Evolutionary conservation across 1,284 basidiomycete genomes (phyloP).

Genomic region (Peniophora sp.): DNA sequence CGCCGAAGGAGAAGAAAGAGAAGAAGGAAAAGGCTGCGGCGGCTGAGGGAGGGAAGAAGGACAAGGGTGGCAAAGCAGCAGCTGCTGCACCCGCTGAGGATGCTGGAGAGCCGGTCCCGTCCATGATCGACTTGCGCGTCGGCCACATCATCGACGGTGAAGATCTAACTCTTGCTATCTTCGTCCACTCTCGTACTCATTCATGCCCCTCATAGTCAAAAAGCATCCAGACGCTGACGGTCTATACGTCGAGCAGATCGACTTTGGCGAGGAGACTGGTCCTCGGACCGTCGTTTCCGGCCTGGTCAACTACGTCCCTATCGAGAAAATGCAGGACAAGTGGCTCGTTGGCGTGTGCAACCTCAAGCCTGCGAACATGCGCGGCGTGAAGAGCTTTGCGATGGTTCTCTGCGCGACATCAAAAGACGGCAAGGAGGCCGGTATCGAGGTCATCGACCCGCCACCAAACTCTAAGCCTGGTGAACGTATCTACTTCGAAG

Average conservation of each 20-base stretch:
- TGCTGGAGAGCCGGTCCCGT: conserved; percentile 73
- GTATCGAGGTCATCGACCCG: conserved; percentile 87
- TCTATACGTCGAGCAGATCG: conserved; percentile 93
- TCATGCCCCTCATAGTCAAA: conserved; percentile 48
- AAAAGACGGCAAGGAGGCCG: conserved; percentile 82
- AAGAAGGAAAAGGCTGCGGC: conserved; percentile 27
- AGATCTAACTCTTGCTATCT: conserved; percentile 15
- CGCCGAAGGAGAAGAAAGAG: conserved; percentile 41
- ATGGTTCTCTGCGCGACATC: conserved; percentile 92
- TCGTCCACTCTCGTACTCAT: neutral
- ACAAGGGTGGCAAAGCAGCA: conserved; percentile 25
- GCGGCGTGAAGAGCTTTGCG: conserved; percentile 91
- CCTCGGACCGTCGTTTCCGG: conserved; percentile 93
- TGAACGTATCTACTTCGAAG: conserved; percentile 91
- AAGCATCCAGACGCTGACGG: conserved; percentile 94
- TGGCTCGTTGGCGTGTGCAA: conserved; percentile 91
- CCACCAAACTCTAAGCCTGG: conserved; percentile 84
- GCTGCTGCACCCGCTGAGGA: conserved; percentile 43
- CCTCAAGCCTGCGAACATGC: conserved; percentile 92
- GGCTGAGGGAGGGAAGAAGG: conserved; percentile 33
- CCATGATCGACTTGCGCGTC: conserved; percentile 92
- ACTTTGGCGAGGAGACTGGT: conserved; percentile 88
- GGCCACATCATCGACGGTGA: conserved; percentile 84
- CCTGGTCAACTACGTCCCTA: conserved; percentile 89
- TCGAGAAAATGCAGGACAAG: conserved; percentile 85